Base-by-base conservation (phyloP, 2,329 filamentous ascomycete species). In the Cladosporium sp. region DNA sequence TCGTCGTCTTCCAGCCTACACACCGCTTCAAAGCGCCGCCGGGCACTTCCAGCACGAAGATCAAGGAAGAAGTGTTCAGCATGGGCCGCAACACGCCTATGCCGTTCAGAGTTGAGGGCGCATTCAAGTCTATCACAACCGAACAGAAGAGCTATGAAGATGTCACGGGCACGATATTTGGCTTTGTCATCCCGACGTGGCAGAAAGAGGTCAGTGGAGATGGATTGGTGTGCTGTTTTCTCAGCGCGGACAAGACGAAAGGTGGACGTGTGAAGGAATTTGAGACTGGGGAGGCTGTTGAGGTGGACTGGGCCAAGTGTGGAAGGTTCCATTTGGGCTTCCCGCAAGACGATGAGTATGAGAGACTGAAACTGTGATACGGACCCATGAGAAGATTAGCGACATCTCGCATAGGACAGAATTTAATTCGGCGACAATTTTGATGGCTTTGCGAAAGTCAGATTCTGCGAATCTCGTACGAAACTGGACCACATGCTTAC, bases 281-380 rank as follows among this genome's bases (percentile, higher is more conserved):
- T 55, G 71, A 72, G 59, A 72, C 70, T 37, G 68, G 62, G 0
- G 70, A 70, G 3, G 71, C 69, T 20, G 71, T 67, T 5, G 11
- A 66, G 17, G 59, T 78, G 55, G 69, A 71, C 39, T 76, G 72
- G 67, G 71, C 73, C 2, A 75, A 74, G 58, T 75, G 73, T 45
- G 75, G 74, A 12, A 67, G 74, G 38, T 76, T 76, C 58, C 75
- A 77, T 66, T 60, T 78, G 28, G 75, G 74, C 15, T 76, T 78
- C 45, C 74, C 75, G 22, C 71, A 74, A 49, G 75, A 73, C 45
- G 70, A 72, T 3, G 71, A 74, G 51, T 78, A 72, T 66, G 74
- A 78, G 59, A 65, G 69, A 55, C 59, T 76, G 54, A 58, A 65
- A n/a, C n/a, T n/a, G n/a, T n/a, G n/a, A n/a, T n/a, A n/a, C n/a